Evolutionary conservation across 2,329 filamentous ascomycete species (phyloP), one percentile per base, ranked within the genome.

Genomic region (Cucurbitaria berberidis): DNA sequence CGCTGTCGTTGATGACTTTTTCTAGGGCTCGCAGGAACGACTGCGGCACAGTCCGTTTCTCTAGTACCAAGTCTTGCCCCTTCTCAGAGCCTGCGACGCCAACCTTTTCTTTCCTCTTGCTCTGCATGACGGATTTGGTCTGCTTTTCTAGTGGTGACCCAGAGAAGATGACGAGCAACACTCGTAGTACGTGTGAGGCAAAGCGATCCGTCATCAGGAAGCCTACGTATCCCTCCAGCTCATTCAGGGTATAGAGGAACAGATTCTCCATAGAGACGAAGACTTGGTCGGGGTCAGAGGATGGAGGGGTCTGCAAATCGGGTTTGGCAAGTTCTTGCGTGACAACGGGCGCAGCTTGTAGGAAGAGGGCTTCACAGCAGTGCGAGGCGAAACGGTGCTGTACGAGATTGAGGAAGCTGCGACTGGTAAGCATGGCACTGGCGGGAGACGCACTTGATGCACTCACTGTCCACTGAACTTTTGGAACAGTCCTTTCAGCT

Each of bases 381-480:
- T 99, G 95, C 55, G 93, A 96, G 5, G 95, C 95, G 69, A 99
- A 99, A 16, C 95, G 89, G 77, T 99, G 95, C 73, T 96, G 93
- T 45, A 97, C 87, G 24, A 99, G 84, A 66, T 93, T 89, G 53
- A 93, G 80, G 76, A 98, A 96, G 76, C 82, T 84, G 63, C 30
- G 29, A 32, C 6, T 41, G 60, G 64, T 63, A 55, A 63, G 55
- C 40, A 34, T n/a, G 8, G 32, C 21, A 10, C 11, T 38, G 16
- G 18, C 24, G 45, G 41, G 26, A 55, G 30, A 43, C 18, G 41
- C 32, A 24, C 19, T 7, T 6, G 38, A 27, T 35, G 16, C 11
- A 78, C 81, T 58, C 72, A 84, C 82, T 98, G 90, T 29, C 89
- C 88, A 18, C 82, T 87, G 74, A 98, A 97, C 39, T 89, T 91